These are phyloP conservation scores for Uronychia binucleata DNA, from an alignment of 73 alveolate species.

Conservation along the genomic window DNA sequence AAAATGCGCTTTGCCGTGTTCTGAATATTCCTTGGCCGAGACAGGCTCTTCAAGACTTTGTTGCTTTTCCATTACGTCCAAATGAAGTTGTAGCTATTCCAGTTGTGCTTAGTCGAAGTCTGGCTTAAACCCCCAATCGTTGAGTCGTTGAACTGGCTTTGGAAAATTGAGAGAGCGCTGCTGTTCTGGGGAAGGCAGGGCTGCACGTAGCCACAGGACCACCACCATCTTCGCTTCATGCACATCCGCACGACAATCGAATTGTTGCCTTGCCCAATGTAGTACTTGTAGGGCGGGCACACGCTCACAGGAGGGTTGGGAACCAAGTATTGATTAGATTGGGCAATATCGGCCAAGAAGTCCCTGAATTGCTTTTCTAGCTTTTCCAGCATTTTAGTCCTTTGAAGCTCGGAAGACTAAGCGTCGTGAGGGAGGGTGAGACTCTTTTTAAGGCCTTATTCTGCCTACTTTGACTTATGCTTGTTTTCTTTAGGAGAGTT, in stretches of 20 bases:
- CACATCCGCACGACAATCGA: constrained; percentile 9
- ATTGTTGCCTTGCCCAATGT: constrained; percentile 37
- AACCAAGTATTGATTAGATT: neutral
- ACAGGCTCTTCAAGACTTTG: constrained; percentile 9
- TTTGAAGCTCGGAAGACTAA: neutral
- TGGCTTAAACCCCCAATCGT: neutral
- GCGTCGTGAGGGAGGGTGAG: neutral
- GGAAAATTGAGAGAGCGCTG: neutral
- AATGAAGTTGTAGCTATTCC: constrained; percentile 18
- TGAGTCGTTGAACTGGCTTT: neutral
- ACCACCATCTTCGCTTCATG: constrained; percentile 45
- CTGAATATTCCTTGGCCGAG: neutral
- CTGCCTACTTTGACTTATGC: neutral
- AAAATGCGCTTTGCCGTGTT: neutral
- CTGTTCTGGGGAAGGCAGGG: neutral
- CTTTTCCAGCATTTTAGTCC: neutral
- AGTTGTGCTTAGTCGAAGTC: neutral
- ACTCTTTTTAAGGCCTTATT: neutral
- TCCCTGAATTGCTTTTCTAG: neutral
- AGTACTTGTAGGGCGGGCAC: constrained; percentile 9
- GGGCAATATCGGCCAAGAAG: neutral
- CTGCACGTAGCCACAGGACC: constrained; percentile 17
- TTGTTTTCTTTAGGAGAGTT: neutral
- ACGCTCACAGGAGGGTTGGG: neutral
- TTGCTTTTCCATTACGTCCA: constrained; percentile 43